phyloP scores from a whole-genome alignment of 768 basidiomycete species.

The Rhodotorula toruloides region DNA sequence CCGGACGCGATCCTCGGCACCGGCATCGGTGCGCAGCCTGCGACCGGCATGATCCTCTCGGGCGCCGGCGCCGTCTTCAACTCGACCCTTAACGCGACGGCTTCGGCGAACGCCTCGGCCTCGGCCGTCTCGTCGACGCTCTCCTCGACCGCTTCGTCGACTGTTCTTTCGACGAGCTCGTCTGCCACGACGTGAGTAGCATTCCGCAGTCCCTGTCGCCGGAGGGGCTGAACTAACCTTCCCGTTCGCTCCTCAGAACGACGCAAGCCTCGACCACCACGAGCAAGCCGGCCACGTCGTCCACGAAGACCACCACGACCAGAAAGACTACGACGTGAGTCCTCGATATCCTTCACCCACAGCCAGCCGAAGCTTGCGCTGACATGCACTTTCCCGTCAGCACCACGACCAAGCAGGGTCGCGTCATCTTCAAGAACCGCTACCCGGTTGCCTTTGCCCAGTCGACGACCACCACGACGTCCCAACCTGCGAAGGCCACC shows the following conservation, averaged over 20 bases:
- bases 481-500: neutral
- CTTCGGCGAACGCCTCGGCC: neutral
- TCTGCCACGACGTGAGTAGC: neutral
- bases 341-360: too few species aligned
- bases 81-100: neutral
- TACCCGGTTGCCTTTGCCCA: too few species aligned
- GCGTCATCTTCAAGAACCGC: too few species aligned
- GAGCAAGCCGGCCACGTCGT: too few species aligned
- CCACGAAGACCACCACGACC: too few species aligned
- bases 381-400: neutral
- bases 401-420: too few species aligned
- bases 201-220: neutral
- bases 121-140: neutral
- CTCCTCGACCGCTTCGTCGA: neutral
- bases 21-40: neutral
- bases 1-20: slow-evolving; percentile 7
- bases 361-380: too few species aligned
- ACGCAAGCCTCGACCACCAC: too few species aligned
- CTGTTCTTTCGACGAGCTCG: neutral
- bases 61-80: neutral
- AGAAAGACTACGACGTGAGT: too few species aligned
- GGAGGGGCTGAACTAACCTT: too few species aligned
- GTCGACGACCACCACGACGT: neutral
- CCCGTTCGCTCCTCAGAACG: too few species aligned
- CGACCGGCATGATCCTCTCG: slow-evolving; percentile 7